Evolutionary conservation across 164 flowering plant genomes (phyloP).

Genomic region (Dillenia suffruticosa): DNA sequence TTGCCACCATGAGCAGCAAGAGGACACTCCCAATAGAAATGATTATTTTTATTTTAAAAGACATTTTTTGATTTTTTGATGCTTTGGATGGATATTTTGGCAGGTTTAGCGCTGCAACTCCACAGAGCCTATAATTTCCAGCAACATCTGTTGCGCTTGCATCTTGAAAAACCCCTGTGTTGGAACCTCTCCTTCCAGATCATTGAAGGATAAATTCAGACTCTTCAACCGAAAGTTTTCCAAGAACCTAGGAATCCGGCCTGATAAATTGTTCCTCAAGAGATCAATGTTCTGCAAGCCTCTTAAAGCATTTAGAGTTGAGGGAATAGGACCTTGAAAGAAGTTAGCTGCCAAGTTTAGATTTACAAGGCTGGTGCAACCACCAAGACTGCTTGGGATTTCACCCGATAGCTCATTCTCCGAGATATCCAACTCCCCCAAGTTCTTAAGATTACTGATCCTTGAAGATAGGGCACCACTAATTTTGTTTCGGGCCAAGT

Average conservation of each 20-base stretch:
- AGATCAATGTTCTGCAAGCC: too few species aligned
- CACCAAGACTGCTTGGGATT: background rate
- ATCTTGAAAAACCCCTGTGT: slow-evolving; percentile 9
- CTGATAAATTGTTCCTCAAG: too few species aligned
- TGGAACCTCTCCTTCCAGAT: slow-evolving; percentile 12
- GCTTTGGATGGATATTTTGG: background rate
- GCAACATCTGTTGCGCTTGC: background rate
- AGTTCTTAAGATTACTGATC: background rate
- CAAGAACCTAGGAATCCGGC: background rate
- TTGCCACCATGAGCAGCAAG: background rate
- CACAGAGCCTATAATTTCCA: slow-evolving; percentile 10
- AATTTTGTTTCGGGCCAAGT: slow-evolving; percentile 1
- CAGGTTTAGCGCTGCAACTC: slow-evolving; percentile 2
- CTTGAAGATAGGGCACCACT: slow-evolving; percentile 1
- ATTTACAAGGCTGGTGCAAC: too few species aligned
- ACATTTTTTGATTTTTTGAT: background rate
- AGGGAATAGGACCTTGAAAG: too few species aligned
- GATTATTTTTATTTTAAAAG: background rate
- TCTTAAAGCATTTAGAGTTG: too few species aligned
- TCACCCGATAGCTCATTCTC: slow-evolving; percentile 12
- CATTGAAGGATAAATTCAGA: slow-evolving; percentile 4
- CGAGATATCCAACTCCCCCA: slow-evolving; percentile 6
- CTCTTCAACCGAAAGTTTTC: background rate
- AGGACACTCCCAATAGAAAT: background rate
- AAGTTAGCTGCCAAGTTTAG: too few species aligned